These are phyloP conservation scores for Irpex rosettiformis DNA, from an alignment of 1,284 basidiomycete genomes.

Conservation along the genomic window DNA sequence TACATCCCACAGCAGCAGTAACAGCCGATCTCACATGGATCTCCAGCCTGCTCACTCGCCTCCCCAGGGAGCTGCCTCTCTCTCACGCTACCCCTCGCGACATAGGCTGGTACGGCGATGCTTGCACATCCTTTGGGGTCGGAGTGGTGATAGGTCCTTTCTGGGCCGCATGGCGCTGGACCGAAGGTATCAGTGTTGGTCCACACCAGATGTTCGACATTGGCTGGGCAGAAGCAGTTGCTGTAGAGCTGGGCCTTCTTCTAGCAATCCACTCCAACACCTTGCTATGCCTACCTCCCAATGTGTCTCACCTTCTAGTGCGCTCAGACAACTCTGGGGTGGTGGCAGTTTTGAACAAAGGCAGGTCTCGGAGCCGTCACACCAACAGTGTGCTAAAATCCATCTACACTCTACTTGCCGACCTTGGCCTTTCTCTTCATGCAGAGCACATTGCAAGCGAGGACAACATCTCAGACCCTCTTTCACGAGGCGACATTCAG, in stretches of 20 bases:
- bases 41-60: slow-evolving; percentile 13
- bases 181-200: slow-evolving; percentile 27
- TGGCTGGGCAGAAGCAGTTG: slow-evolving; percentile 36
- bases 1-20: slow-evolving; percentile 13
- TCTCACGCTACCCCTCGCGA: slow-evolving; percentile 18
- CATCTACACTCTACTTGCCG: slow-evolving; percentile 24
- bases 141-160: slow-evolving; percentile 29
- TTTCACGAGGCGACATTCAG: slow-evolving; percentile 31
- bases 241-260: slow-evolving; percentile 30
- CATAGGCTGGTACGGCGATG: slow-evolving; percentile 36
- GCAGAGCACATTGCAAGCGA: slow-evolving; percentile 23
- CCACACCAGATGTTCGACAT: slow-evolving; percentile 29
- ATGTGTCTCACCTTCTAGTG: slow-evolving; percentile 13
- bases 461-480: slow-evolving; percentile 30
- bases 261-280: slow-evolving; percentile 17
- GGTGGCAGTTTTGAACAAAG: slow-evolving; percentile 27
- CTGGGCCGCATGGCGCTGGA: slow-evolving; percentile 33
- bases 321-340: slow-evolving; percentile 30
- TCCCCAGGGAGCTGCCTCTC: slow-evolving; percentile 25
- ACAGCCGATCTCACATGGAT: slow-evolving; percentile 24
- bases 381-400: slow-evolving; percentile 30
- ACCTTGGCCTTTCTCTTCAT: slow-evolving; percentile 10
- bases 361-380: slow-evolving; percentile 25
- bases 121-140: slow-evolving; percentile 37
- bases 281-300: slow-evolving; percentile 5